Evolutionary conservation across 805 yeast species (phyloP).

Genomic region (Saccharomycopsis synnaedendra): DNA sequence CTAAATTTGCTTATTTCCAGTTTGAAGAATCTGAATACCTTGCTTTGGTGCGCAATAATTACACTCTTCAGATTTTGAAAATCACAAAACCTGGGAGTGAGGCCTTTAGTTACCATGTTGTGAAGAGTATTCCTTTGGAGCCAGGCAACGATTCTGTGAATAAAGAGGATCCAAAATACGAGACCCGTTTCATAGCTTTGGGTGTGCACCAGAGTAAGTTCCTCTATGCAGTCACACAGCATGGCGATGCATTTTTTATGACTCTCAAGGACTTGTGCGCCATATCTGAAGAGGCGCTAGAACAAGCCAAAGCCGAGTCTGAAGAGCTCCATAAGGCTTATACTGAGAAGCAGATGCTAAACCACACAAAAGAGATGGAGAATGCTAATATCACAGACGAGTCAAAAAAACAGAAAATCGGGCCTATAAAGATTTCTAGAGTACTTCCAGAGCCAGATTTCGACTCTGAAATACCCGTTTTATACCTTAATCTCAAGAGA

Average conservation of each 20-base stretch:
- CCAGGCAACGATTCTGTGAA: not conserved
- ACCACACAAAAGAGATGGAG: not conserved
- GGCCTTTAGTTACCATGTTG: not conserved
- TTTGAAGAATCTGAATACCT: not conserved
- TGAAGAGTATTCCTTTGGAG: constrained; percentile 3
- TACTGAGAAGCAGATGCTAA: not conserved
- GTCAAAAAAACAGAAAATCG: not conserved
- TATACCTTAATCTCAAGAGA: constrained; percentile 3
- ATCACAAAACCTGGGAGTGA: not conserved
- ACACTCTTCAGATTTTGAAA: constrained; percentile 3
- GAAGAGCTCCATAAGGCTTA: not conserved
- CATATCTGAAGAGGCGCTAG: not conserved
- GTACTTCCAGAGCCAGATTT: not conserved
- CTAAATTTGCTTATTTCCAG: not conserved
- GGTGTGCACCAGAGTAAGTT: constrained; percentile 7
- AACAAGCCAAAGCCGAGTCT: not conserved
- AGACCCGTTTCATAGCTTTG: constrained; percentile 8
- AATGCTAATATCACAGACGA: not conserved
- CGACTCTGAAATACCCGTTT: constrained; percentile 3
- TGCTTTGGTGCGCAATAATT: constrained; percentile 7
- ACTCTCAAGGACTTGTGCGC: constrained; percentile 6
- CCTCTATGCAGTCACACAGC: constrained; percentile 5
- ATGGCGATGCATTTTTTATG: constrained; percentile 11
- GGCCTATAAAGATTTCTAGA: not conserved
- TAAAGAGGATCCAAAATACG: not conserved